Evolutionary conservation across 257 asterid species (phyloP), one percentile per base, ranked within the genome.

Genomic region (Euphrasia confusa): DNA sequence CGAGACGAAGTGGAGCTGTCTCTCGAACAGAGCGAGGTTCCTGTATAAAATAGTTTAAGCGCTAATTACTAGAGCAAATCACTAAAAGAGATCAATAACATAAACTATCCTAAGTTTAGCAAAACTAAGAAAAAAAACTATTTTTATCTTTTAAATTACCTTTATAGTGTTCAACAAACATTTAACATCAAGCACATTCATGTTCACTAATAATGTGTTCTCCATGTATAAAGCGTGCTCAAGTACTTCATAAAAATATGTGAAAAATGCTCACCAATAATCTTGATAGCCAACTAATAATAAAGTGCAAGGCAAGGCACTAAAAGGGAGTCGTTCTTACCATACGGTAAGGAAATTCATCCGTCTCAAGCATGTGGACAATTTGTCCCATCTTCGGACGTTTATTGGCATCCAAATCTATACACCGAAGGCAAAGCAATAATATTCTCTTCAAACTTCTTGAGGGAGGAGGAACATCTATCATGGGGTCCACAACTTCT

Each of bases 301-400:
- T 21, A 50, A 48, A 33, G 60, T 66, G 56, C 14, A 40, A 17
- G 32, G 42, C 5, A 24, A 60, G 28, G 32, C 24, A 5, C 32
- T 2, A 30, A 26, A 10, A 35, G 56, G 18, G 40, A 61, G 56
- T 24, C 14, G 2, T 37, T 65, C 86, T 81, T 79, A 89, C 97
- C 61, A 78, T 13, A 47, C 94, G 97, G 66, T 74, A 87, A 58
- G 96, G 88, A 60, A 83, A 80, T 63, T 87, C 97, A 68, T 89
- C 97, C 5, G 97, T 89, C 82, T 93, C 99, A 6, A 93, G 99
- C 99, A 93, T 93, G 75, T 93, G 95, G 24, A 87, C 88, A 44
- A 93, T 85, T 71, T 93, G 99, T 7, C 99, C 96, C 97, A 93
- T 93, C 84, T 82, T 93, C 14, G 99, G 99, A 50, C 99, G 86